A percentile compares a stretch with the other conserved stretches of the same genome.
These are phyloP conservation scores for Nannochloris sp. DNA, from an alignment of 139 green algal genomes.

Conservation along the genomic window DNA sequence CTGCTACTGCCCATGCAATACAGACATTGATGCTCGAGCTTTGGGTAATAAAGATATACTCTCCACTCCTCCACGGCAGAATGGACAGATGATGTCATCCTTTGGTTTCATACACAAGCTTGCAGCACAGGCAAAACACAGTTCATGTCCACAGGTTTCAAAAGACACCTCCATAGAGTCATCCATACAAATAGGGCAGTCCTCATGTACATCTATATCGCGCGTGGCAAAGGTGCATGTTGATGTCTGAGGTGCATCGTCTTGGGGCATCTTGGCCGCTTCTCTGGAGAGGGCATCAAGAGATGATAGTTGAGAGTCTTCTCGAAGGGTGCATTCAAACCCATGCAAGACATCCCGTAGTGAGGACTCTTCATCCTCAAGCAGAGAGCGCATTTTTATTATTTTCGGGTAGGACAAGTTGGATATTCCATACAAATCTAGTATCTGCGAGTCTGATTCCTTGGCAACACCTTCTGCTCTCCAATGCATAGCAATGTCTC, in stretches of 20 bases:
- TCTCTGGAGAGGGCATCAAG: not conserved
- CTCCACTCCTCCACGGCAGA: slow-evolving; percentile 2
- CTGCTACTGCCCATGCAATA: no score
- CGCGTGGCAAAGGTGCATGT: no score
- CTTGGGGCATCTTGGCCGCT: not conserved
- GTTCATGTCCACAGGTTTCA: slow-evolving; percentile 5
- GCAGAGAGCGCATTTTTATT: not conserved
- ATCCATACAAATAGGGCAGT: slow-evolving; percentile 18
- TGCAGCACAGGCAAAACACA: slow-evolving; percentile 16
- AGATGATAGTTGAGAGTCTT: not conserved
- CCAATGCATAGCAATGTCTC: slow-evolving; percentile 6
- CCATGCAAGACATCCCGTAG: slow-evolving; percentile 8
- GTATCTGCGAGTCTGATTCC: slow-evolving; percentile 1
- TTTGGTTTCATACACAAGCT: not conserved
- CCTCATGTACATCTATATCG: not conserved
- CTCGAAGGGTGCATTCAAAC: slow-evolving; percentile 7
- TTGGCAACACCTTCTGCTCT: not conserved
- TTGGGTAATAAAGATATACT: not conserved
- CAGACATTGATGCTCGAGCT: not conserved
- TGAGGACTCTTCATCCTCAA: not conserved
- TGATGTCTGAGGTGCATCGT: not conserved
- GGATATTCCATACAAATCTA: not conserved
- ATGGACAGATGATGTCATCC: slow-evolving; percentile 7
- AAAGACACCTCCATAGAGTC: not conserved
- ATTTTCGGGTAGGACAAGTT: not conserved